Evolutionary conservation across 345 rosid genomes (phyloP).

Genomic region (Salix arbutifolia): DNA sequence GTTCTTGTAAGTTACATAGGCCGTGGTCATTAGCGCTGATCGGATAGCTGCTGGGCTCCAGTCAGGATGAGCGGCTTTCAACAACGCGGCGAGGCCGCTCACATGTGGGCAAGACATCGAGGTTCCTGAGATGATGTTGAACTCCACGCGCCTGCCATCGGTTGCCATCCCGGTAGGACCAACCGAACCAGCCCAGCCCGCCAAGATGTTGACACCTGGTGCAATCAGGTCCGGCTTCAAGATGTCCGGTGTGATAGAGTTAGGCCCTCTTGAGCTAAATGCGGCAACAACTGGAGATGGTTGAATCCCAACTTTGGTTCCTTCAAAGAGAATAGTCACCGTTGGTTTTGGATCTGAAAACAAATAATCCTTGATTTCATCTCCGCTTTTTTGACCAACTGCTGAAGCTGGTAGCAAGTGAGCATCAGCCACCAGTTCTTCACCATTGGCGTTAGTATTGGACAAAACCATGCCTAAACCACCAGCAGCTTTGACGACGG

Average conservation of each 20-base stretch:
- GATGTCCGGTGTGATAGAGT: constrained; percentile 16
- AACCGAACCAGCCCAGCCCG: constrained; percentile 26
- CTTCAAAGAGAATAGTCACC: constrained; percentile 21
- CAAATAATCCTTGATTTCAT: constrained; percentile 15
- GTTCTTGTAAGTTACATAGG: constrained; percentile 23
- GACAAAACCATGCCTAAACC: constrained; percentile 30
- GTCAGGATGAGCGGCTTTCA: constrained; percentile 25
- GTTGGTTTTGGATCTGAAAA: constrained; percentile 23
- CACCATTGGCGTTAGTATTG: constrained; percentile 25
- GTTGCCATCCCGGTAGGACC: constrained; percentile 24
- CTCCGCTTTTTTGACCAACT: constrained; percentile 24
- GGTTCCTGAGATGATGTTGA: constrained; percentile 31
- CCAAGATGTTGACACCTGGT: constrained; percentile 33
- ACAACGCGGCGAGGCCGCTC: constrained; percentile 22
- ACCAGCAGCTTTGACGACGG: constrained; percentile 30
- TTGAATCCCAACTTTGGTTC: constrained; percentile 28
- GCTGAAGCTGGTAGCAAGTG: constrained; percentile 28
- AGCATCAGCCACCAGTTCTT: constrained; percentile 30
- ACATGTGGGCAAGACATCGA: constrained; percentile 37
- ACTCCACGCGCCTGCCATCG: constrained; percentile 23
- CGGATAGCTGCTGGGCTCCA: constrained; percentile 28
- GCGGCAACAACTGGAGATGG: constrained; percentile 36
- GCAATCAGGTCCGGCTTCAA: constrained; percentile 31
- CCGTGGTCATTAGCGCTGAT: constrained; percentile 33
- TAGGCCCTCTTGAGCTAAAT: constrained; percentile 34